Conservation (phyloP, 345 rosid species). For the Diplotaxis tenuifolia region DNA sequence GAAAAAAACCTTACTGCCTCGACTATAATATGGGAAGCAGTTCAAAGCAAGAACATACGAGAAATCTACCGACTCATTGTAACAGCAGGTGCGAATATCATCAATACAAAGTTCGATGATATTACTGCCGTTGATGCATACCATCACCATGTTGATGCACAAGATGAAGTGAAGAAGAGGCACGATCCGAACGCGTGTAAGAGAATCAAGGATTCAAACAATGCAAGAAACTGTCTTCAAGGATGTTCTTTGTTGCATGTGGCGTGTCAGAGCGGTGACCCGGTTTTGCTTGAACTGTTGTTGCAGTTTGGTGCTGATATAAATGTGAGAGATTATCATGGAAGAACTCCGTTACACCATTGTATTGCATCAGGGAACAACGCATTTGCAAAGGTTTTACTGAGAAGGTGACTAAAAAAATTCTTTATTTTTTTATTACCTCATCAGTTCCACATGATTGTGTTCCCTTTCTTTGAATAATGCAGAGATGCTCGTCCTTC, state of each 20-base stretch:
- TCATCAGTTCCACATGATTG: not conserved
- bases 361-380: constrained; percentile 61
- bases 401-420: constrained; percentile 53
- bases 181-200: constrained; percentile 58
- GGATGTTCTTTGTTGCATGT: constrained; percentile 82
- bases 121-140: constrained; percentile 33
- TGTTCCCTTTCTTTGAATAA: not conserved
- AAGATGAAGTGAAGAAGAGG: constrained; percentile 31
- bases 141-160: constrained; percentile 42
- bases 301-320: constrained; percentile 76
- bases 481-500: constrained; percentile 72
- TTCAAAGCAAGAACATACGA: constrained; percentile 53
- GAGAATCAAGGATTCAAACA: constrained; percentile 55
- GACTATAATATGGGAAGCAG: constrained; percentile 67
- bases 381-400: constrained; percentile 64
- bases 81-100: constrained; percentile 43
- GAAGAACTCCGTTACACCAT: constrained; percentile 83
- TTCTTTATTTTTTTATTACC: not conserved
- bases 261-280: constrained; percentile 61
- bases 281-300: constrained; percentile 70
- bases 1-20: constrained; percentile 30
- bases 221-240: constrained; percentile 63
- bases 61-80: constrained; percentile 72
- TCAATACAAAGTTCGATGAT: constrained; percentile 63
- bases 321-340: constrained; percentile 65